Conservation (phyloP, 2,329 filamentous ascomycete species). For the Clarireedia paspali region DNA sequence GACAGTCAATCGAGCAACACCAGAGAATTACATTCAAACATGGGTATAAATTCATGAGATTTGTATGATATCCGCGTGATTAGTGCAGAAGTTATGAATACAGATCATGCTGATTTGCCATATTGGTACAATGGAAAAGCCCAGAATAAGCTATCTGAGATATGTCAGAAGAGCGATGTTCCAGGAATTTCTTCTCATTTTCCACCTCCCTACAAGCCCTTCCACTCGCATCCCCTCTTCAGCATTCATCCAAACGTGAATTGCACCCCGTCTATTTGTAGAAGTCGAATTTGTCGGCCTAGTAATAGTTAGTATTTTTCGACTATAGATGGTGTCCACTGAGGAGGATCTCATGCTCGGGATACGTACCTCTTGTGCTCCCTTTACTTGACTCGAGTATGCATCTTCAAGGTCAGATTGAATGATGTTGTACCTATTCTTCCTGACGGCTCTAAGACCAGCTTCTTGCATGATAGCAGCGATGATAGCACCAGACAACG, state of each 20-base stretch:
- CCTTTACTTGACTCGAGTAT: conserved; percentile 95
- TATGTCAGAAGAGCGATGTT: background rate
- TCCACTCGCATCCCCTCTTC: background rate
- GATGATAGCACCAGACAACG: conserved; percentile 89
- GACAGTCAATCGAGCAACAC: too few species aligned
- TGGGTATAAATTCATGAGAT: background rate
- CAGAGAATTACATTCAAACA: background rate
- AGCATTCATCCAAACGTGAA: background rate
- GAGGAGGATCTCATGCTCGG: conserved; percentile 32
- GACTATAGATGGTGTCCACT: background rate
- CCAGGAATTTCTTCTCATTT: background rate
- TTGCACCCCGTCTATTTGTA: conserved; percentile 58
- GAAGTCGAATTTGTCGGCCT: conserved; percentile 77
- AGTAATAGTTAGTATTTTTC: conserved; percentile 27
- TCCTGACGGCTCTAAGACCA: conserved; percentile 84
- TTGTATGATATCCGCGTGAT: background rate
- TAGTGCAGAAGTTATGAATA: background rate
- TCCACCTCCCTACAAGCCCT: background rate
- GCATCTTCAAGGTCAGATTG: conserved; percentile 95
- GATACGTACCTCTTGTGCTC: conserved; percentile 52
- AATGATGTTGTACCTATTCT: conserved; percentile 99
- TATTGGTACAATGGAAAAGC: background rate
- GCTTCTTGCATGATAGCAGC: conserved; percentile 99
- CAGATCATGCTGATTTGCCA: background rate
- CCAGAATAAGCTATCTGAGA: background rate